These are phyloP conservation scores for Coemansia asiatica DNA, from an alignment of 192 early-diverging fungal genomes.

Conservation along the genomic window DNA sequence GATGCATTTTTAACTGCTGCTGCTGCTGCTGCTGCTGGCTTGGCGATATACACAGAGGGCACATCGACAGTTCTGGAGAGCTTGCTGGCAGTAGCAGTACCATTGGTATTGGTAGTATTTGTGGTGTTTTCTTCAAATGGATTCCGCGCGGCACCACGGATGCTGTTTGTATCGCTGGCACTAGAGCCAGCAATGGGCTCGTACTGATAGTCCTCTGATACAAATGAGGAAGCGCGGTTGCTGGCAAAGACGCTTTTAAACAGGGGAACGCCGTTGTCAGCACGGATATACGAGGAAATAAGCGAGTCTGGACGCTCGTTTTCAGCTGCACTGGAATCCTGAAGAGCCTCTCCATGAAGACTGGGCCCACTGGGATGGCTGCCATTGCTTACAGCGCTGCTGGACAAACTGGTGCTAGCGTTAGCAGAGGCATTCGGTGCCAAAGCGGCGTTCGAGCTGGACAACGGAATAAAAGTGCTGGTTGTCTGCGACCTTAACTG, in stretches of 20 bases:
- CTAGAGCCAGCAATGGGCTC: slow-evolving; percentile 15
- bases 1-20: too few species aligned
- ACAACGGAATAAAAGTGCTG: slow-evolving; percentile 37
- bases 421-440: slow-evolving; percentile 7
- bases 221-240: slow-evolving; percentile 37
- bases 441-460: slow-evolving; percentile 35
- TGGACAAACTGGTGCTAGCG: slow-evolving; percentile 9
- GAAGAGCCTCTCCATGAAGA: slow-evolving; percentile 33
- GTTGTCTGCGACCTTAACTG: slow-evolving; percentile 1
- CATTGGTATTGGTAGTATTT: not conserved
- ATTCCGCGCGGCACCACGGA: slow-evolving; percentile 4
- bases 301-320: slow-evolving; percentile 30
- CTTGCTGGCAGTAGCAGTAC: not conserved
- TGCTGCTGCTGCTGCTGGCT: not conserved
- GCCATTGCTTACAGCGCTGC: slow-evolving; percentile 17
- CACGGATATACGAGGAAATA: slow-evolving; percentile 36
- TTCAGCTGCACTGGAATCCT: slow-evolving; percentile 7
- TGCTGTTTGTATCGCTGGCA: not conserved
- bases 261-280: slow-evolving; percentile 30
- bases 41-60: slow-evolving; percentile 35
- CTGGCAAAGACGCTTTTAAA: slow-evolving; percentile 14
- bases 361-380: slow-evolving; percentile 45
- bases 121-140: slow-evolving; percentile 15
- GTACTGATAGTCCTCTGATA: slow-evolving; percentile 49
- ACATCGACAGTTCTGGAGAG: not conserved